Evolutionary conservation across 2,329 filamentous ascomycete species (phyloP), one percentile per base, ranked within the genome.

Genomic region (Claviceps africana): DNA sequence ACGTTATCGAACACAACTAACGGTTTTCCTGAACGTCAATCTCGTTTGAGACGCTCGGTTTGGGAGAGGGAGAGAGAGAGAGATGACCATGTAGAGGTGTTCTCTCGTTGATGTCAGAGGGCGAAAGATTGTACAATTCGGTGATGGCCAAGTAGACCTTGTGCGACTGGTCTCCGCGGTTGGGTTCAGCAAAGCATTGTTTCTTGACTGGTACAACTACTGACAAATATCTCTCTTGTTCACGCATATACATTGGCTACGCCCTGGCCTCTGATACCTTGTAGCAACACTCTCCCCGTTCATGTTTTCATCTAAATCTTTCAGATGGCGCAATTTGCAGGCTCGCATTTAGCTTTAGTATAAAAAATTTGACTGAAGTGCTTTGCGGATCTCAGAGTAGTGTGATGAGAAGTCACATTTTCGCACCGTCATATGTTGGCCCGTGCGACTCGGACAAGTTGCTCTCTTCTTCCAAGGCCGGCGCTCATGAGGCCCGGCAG

Each of bases 401-500:
- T 7, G n/a, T 35, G 17, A 28, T 19, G 9, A 15, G 17, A 25
- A 17, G 13, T 3, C 19, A 22, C 19, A 42, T 21, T 22, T 42
- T 42, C 7, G 10, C 25, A 28, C 28, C n/a, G 8, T 21, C 28
- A 33, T 21, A 11, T 19, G 10, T n/a, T 13, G 30, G n/a, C n/a
- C 11, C 10, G 30, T 33, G 19, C 33, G 28, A 10, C 42, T 46
- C 6, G 17, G n/a, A 13, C 45, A 28, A n/a, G 11, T 8, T 19
- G n/a, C n/a, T n/a, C n/a, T 47, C 13, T 3, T 17, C 4, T 17
- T 28, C 31, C n/a, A 15, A 22, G 3, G 10, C 17, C 5, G n/a
- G 33, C 3, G 19, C 19, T 69, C 62, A 75, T 60, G 70, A 73
- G 19, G 86, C 82, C 53, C 88, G 75, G 70, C 86, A 93, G 53